phyloP scores from a whole-genome alignment of 352 stramenopile species.

The Globisporangium iwayamae region DNA sequence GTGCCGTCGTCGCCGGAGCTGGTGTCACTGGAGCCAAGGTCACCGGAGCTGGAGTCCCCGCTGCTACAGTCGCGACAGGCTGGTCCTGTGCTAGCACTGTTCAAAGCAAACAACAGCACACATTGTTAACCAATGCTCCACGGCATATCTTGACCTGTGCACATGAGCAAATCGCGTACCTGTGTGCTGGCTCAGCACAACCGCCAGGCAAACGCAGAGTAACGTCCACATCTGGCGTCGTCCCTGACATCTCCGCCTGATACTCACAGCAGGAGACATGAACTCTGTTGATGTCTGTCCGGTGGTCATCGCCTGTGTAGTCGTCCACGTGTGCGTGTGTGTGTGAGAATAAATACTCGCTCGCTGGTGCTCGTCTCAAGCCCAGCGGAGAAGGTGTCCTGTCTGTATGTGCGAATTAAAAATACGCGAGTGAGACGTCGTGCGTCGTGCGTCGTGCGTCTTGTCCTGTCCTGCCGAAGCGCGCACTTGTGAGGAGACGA shows the following conservation, averaged over 20 bases:
- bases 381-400: too few species aligned
- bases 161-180: background rate
- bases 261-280: background rate
- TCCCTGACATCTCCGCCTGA: background rate
- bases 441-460: too few species aligned
- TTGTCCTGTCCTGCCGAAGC: too few species aligned
- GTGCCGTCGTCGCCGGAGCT: background rate
- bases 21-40: background rate
- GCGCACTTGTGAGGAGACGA: too few species aligned
- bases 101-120: background rate
- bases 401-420: background rate
- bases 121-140: background rate
- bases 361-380: too few species aligned
- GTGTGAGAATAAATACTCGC: too few species aligned
- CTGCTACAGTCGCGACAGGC: background rate
- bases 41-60: background rate
- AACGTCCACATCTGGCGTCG: slow-evolving; percentile 7
- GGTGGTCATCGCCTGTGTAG: too few species aligned
- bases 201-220: slow-evolving; percentile 1
- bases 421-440: background rate
- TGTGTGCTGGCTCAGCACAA: slow-evolving; percentile 1
- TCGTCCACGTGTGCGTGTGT: too few species aligned
- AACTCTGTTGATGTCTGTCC: background rate
- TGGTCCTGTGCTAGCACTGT: slow-evolving; percentile 12
- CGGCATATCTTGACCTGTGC: too few species aligned